Base-by-base conservation (phyloP, 129 eudicot genomes). In the Chrysanthemum makinoi region DNA sequence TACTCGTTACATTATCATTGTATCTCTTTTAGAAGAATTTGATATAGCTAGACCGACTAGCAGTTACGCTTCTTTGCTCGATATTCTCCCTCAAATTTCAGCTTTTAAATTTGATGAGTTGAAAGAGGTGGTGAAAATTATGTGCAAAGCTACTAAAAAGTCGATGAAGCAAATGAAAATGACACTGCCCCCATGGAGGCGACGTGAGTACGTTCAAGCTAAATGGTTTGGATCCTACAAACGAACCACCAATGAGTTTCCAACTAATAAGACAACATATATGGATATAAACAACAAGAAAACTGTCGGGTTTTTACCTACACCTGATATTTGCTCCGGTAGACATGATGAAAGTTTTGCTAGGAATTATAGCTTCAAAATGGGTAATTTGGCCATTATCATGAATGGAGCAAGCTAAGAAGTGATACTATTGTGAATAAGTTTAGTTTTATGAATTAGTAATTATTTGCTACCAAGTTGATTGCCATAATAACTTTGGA, bases 321-420 rank as follows among this genome's bases (percentile, higher is more conserved):
- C 22, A 46, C 48, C 66, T 2, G 66, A 14, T 43, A 12, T 16
- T 73, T 69, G 58, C n/a, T 65, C 69, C 62, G 15, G 16, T 28
- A 53, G 65, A 9, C 53, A 66, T 47, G 19, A 0, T 47, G 74
- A 51, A 30, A 28, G 6, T 16, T 63, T 70, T 72, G 80, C 49
- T 52, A 73, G 75, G 63, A 82, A 69, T 65, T 65, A 74, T 35
- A 77, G 74, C 18, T 72, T 65, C 15, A 81, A 76, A 68, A 75
- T 86, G 17, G 96, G 98, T 6, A 82, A 89, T 51, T 89, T 92
- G 86, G 77, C 88, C 14, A 70, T 83, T 54, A 84, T 77, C 52
- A 65, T 84, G 62, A 76, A 83, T 62, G 80, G 63, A 50, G 72
- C 44, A 70, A 39, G 44, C 72, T 77, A 63, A 55, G 62, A 17